phyloP scores from a whole-genome alignment of 768 basidiomycete genomes.

The Gymnopilus junonius region DNA sequence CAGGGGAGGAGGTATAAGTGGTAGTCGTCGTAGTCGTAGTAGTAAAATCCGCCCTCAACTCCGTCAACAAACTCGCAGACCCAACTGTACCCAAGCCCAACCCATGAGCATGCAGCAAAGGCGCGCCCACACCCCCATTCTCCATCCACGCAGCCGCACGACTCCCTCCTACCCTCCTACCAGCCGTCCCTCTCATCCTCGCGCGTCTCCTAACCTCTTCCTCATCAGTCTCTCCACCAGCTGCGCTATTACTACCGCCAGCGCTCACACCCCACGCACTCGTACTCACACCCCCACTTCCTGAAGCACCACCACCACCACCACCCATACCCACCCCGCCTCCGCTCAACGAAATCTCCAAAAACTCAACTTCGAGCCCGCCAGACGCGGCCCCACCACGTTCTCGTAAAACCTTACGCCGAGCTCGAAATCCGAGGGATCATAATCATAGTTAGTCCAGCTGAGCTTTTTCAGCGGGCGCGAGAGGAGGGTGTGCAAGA shows the following conservation, averaged over 20 bases:
- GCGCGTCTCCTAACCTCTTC: neutral
- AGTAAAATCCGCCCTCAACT: slow-evolving; percentile 13
- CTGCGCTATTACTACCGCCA: neutral
- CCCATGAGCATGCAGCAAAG: neutral
- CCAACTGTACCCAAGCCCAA: neutral
- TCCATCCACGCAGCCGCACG: neutral
- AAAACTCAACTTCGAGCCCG: slow-evolving; percentile 55
- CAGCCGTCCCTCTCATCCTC: neutral
- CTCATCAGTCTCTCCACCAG: neutral
- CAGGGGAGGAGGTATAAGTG: neutral
- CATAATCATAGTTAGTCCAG: slow-evolving; percentile 72
- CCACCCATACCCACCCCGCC: slow-evolving; percentile 17
- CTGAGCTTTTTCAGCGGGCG: slow-evolving; percentile 62
- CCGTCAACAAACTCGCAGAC: slow-evolving; percentile 10
- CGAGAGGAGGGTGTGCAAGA: slow-evolving; percentile 56
- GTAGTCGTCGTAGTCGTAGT: slow-evolving; percentile 10
- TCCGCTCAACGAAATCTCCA: slow-evolving; percentile 54
- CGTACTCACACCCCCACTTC: neutral
- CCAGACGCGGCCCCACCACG: slow-evolving; percentile 59
- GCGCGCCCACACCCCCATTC: neutral
- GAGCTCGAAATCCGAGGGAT: slow-evolving; percentile 25
- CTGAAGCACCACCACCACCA: neutral
- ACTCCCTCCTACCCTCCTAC: neutral
- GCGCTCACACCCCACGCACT: neutral
- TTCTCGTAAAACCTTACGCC: slow-evolving; percentile 59